A percentile compares a stretch with the other conserved stretches of the same genome.
Conservation (phyloP, 2,329 filamentous ascomycete species). For the Fusarium graminum region DNA sequence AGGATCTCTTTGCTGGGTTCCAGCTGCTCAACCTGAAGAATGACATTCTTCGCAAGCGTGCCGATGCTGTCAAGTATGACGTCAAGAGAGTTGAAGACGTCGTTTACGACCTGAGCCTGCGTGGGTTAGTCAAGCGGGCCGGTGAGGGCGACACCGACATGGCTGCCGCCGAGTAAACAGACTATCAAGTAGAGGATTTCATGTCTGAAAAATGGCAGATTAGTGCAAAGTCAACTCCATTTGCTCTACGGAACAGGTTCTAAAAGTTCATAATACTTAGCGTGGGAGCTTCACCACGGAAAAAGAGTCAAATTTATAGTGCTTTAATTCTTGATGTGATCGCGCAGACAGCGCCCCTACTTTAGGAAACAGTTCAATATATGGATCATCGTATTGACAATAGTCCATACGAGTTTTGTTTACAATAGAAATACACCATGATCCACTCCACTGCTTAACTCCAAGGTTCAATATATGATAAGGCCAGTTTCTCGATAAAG, state of each 20-base stretch:
- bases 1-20: conserved; percentile 95
- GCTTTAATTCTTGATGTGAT: conserved; percentile 21
- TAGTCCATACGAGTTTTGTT: conserved; percentile 36
- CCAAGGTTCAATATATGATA: conserved; percentile 25
- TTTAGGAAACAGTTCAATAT: conserved; percentile 18
- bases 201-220: conserved; percentile 2
- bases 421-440: conserved; percentile 47
- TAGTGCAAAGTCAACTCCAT: background rate
- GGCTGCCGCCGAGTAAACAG: conserved; percentile 51
- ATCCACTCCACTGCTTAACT: conserved; percentile 19
- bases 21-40: conserved; percentile 98
- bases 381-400: conserved; percentile 3
- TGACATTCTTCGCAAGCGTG: conserved; percentile 86
- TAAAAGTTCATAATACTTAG: background rate
- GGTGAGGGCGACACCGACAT: conserved; percentile 55
- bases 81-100: conserved; percentile 99
- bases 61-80: conserved; percentile 95
- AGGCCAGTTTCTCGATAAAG: conserved; percentile 13
- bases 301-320: conserved; percentile 16
- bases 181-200: background rate
- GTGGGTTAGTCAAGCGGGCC: conserved; percentile 78
- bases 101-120: conserved; percentile 92
- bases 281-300: background rate
- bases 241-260: background rate
- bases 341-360: conserved; percentile 9